These are phyloP conservation scores for Cyberlindnera nakhonratchasimensis DNA, from an alignment of 805 yeast genomes.

Conservation along the genomic window DNA sequence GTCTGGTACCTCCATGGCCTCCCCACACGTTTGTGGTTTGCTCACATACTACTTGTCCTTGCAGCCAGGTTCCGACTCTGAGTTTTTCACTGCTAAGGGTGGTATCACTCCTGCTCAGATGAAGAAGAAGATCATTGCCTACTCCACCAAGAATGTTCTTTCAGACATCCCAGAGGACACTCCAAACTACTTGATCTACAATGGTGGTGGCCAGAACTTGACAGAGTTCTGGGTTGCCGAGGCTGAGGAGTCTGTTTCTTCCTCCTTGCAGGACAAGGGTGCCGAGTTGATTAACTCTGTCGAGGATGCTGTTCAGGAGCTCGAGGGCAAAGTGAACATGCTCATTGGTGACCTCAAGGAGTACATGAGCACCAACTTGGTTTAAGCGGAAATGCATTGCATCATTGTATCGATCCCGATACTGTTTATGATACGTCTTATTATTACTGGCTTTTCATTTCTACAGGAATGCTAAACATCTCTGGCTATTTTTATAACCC, in stretches of 20 bases:
- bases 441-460: conserved; percentile 1
- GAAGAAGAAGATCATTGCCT: conserved; percentile 71
- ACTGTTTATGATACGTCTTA: neutral
- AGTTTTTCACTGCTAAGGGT: conserved; percentile 50
- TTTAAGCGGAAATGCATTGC: neutral
- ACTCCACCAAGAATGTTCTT: conserved; percentile 58
- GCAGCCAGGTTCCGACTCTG: conserved; percentile 71
- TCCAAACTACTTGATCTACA: conserved; percentile 73
- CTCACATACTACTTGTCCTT: conserved; percentile 84
- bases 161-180: conserved; percentile 67
- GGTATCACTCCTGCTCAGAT: conserved; percentile 67
- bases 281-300: conserved; percentile 12
- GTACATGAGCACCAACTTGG: conserved; percentile 16
- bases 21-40: conserved; percentile 94
- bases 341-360: conserved; percentile 19
- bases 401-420: neutral
- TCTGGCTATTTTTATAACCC: neutral
- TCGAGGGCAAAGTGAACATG: conserved; percentile 21
- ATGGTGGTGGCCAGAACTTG: conserved; percentile 75
- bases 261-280: conserved; percentile 12
- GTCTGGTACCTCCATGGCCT: conserved; percentile 98
- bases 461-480: neutral
- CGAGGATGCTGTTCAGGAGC: conserved; percentile 20
- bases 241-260: conserved; percentile 4
- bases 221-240: conserved; percentile 30